Percentiles rank a stretch among this genome's conserved stretches.
These are phyloP conservation scores for Boletus barrowsii DNA, from an alignment of 768 basidiomycete genomes.

Conservation along the genomic window DNA sequence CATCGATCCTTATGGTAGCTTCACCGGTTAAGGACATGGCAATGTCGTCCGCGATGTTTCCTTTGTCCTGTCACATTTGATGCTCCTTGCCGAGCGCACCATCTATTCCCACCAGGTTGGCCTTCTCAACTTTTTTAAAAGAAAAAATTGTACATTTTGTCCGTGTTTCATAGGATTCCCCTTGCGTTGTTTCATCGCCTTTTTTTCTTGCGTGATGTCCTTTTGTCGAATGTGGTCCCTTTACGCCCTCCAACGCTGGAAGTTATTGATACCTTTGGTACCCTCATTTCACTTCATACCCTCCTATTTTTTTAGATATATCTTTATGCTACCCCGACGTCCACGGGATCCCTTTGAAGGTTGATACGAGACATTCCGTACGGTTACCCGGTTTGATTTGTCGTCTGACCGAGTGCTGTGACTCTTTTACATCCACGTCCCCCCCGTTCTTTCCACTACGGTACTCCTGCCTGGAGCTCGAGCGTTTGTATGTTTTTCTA, in stretches of 20 bases:
- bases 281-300: constrained; percentile 16
- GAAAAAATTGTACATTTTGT: constrained; percentile 16
- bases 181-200: background rate
- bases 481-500: constrained; percentile 13
- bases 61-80: background rate
- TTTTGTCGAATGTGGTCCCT: background rate
- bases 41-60: background rate
- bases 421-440: background rate
- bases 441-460: background rate
- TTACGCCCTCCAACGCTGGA: constrained; percentile 2
- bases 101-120: background rate
- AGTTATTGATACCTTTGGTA: constrained; percentile 21
- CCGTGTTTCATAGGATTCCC: constrained; percentile 9
- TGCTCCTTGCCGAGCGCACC: background rate
- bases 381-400: background rate
- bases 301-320: background rate
- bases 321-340: background rate
- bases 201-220: constrained; percentile 4
- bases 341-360: background rate
- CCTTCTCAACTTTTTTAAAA: background rate
- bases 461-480: constrained; percentile 20
- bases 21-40: constrained; percentile 5
- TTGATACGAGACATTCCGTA: background rate
- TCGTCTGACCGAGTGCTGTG: background rate
- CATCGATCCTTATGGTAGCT: constrained; percentile 25